Evolutionary conservation across 495 filamentous ascomycete genomes (phyloP).

Genomic region (Neurospora tetrasperma): DNA sequence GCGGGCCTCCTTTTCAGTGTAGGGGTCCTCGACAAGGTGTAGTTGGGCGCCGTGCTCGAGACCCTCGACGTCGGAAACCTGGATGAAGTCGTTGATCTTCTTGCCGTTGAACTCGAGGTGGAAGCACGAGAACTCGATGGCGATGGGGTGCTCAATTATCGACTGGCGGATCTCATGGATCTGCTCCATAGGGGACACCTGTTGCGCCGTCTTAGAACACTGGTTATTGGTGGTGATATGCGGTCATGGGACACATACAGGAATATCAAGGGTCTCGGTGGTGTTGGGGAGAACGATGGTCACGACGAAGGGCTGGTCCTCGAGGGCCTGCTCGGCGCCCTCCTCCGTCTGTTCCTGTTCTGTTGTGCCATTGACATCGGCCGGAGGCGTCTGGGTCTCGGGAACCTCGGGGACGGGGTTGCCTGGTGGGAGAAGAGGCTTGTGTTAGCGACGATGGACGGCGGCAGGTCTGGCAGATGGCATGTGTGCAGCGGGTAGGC

Average conservation of each 20-base stretch:
- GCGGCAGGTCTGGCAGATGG: background rate
- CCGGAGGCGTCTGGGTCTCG: conserved; percentile 7
- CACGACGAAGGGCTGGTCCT: conserved; percentile 42
- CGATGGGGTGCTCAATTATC: conserved; percentile 85
- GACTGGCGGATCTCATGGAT: conserved; percentile 96
- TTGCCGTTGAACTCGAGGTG: conserved; percentile 81
- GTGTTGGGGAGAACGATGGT: conserved; percentile 76
- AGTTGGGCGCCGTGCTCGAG: conserved; percentile 66
- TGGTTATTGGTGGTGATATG: background rate
- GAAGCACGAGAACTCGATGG: conserved; percentile 97
- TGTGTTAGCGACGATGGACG: background rate
- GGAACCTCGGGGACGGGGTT: conserved; percentile 11
- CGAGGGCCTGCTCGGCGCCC: conserved; percentile 13
- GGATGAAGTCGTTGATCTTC: conserved; percentile 88
- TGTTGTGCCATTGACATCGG: conserved; percentile 6
- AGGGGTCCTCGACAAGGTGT: conserved; percentile 83
- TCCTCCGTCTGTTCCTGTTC: conserved; percentile 12
- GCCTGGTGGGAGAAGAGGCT: conserved; percentile 8
- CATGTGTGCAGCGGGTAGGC: background rate
- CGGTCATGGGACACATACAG: conserved; percentile 43
- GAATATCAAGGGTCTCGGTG: conserved; percentile 69
- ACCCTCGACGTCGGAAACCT: conserved; percentile 82
- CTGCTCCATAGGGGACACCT: conserved; percentile 91
- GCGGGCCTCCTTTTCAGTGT: conserved; percentile 96
- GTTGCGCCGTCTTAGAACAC: conserved; percentile 16